Conservation (phyloP, 441 rosid genomes). For the Viola pubescens region DNA sequence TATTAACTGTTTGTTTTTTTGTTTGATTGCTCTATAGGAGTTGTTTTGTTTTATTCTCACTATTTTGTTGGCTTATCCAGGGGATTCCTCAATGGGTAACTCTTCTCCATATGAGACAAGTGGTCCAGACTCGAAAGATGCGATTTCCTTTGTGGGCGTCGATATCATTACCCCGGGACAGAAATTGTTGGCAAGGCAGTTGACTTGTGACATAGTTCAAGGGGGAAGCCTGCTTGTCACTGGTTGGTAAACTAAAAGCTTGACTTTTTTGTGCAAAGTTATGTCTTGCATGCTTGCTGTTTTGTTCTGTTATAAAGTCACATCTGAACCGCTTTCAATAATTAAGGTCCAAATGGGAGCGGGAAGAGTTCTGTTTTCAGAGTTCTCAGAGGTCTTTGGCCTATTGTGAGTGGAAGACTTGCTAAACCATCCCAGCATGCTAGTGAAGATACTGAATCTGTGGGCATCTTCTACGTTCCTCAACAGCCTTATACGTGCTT, state of each 20-base stretch:
- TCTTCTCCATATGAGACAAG: conserved; percentile 27
- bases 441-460: conserved; percentile 45
- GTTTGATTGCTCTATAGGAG: background rate
- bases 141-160: conserved; percentile 68
- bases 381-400: conserved; percentile 96
- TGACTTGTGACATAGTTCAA: conserved; percentile 63
- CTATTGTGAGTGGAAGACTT: conserved; percentile 75
- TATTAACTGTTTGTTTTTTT: background rate
- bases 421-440: conserved; percentile 56
- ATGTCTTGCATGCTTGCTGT: background rate
- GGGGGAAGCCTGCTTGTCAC: conserved; percentile 96
- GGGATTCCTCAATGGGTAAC: conserved; percentile 28
- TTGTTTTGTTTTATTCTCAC: background rate
- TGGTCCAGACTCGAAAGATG: conserved; percentile 37
- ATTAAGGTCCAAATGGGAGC: conserved; percentile 94
- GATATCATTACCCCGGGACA: conserved; percentile 91
- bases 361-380: conserved; percentile 98
- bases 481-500: conserved; percentile 96
- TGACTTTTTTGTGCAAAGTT: background rate
- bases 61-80: conserved; percentile 21
- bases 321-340: conserved; percentile 25
- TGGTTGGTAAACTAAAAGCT: conserved; percentile 48
- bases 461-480: conserved; percentile 87
- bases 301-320: conserved; percentile 13
- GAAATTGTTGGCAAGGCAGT: conserved; percentile 82